phyloP scores from a whole-genome alignment of 257 asterid species.

The Nicotiana paniculata region DNA sequence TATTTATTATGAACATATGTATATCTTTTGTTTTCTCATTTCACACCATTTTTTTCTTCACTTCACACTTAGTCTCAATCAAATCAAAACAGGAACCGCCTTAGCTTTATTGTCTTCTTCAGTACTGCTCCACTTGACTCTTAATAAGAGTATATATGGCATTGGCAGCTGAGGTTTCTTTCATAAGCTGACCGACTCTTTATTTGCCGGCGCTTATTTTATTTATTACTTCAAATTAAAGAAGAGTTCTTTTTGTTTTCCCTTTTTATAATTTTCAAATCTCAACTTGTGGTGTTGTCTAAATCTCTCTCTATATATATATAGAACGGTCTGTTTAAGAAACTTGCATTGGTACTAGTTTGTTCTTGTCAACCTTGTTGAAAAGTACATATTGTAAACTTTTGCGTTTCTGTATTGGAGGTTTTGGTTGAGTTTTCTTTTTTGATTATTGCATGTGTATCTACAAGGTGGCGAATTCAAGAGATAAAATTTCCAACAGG shows the following conservation, averaged over 20 bases:
- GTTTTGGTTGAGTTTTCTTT: not conserved
- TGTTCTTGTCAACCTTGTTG: conserved; percentile 6
- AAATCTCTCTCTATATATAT: not conserved
- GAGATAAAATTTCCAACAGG: not conserved
- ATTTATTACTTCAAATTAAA: not conserved
- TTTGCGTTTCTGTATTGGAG: not conserved
- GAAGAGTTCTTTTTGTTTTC: not conserved
- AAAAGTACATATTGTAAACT: not conserved
- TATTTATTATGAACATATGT: no score
- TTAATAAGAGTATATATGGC: no score
- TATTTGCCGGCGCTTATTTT: not conserved
- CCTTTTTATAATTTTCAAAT: not conserved
- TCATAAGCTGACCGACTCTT: conserved; percentile 6
- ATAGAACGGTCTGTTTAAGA: conserved; percentile 15
- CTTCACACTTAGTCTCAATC: not conserved
- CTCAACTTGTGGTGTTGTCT: not conserved
- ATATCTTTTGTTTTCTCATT: not conserved
- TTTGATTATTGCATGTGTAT: conserved; percentile 13
- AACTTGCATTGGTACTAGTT: not conserved
- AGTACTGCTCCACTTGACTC: not conserved
- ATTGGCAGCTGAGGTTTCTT: not conserved
- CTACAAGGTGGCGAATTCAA: conserved; percentile 28
- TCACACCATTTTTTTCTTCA: not conserved
- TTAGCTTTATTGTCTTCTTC: not conserved
- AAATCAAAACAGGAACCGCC: not conserved